Percentiles rank a stretch among this genome's conserved stretches.
Evolutionary conservation across 768 basidiomycete species (phyloP).

Genomic region (Pulveroboletus sp.): DNA sequence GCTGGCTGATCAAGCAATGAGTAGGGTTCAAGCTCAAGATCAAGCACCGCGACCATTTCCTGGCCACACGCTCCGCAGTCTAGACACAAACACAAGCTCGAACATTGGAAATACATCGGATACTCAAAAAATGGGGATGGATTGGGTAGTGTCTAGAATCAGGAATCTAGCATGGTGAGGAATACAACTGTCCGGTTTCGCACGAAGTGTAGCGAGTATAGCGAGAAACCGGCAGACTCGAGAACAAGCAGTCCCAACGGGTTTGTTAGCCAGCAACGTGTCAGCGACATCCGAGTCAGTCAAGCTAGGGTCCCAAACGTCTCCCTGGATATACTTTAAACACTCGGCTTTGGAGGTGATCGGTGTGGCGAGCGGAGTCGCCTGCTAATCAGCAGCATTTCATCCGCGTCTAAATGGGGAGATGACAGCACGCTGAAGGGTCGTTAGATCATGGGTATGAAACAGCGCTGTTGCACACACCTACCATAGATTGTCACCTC

Average conservation of each 20-base stretch:
- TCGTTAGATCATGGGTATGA: constrained; percentile 8
- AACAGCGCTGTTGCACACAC: constrained; percentile 9
- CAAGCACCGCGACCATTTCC: not conserved
- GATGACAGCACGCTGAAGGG: constrained; percentile 3
- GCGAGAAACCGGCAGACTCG: not conserved
- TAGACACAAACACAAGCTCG: not conserved
- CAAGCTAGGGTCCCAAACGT: not conserved
- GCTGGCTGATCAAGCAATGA: too few species aligned
- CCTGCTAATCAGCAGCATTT: not conserved
- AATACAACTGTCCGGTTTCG: not conserved
- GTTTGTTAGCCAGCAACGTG: constrained; percentile 1
- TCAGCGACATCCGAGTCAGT: constrained; percentile 12
- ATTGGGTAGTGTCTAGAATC: not conserved
- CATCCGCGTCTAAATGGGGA: constrained; percentile 9
- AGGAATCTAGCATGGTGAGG: not conserved
- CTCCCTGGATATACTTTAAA: constrained; percentile 7
- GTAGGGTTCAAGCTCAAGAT: not conserved
- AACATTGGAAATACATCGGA: constrained; percentile 7
- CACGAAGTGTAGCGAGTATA: not conserved
- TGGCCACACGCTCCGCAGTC: not conserved
- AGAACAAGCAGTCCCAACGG: not conserved
- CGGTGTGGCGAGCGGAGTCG: not conserved
- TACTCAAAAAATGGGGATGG: not conserved
- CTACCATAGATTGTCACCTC: constrained; percentile 6
- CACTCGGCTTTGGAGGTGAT: not conserved